Evolutionary conservation across 306 rosid species (phyloP).

Genomic region (Purshia tridentata): DNA sequence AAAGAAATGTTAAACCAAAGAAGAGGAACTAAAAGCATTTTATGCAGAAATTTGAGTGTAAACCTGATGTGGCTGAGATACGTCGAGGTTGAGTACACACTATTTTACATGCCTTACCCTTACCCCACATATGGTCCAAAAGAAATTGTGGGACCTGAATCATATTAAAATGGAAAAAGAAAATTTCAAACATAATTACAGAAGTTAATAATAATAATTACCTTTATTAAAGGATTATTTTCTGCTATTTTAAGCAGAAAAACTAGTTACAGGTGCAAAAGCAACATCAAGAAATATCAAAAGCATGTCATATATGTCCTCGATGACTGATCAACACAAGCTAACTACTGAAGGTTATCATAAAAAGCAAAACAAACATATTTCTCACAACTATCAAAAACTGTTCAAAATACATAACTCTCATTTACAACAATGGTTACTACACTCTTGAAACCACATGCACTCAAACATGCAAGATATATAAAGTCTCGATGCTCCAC

Average conservation of each 20-base stretch:
- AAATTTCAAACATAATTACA: background rate
- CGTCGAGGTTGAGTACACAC: constrained; percentile 98
- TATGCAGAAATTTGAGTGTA: constrained; percentile 22
- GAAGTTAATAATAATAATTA: background rate
- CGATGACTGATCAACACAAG: background rate
- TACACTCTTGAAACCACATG: background rate
- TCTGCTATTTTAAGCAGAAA: background rate
- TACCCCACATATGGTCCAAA: constrained; percentile 85
- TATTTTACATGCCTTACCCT: constrained; percentile 77
- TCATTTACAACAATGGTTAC: background rate
- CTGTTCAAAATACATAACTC: background rate
- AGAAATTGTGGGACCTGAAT: constrained; percentile 90
- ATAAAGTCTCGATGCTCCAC: background rate
- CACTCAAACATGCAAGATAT: background rate
- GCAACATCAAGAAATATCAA: constrained; percentile 1
- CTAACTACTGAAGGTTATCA: background rate
- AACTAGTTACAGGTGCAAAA: background rate
- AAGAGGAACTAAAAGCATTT: background rate
- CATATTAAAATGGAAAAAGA: constrained; percentile 27
- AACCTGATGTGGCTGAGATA: constrained; percentile 90
- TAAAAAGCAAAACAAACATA: background rate
- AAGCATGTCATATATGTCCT: background rate
- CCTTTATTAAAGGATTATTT: background rate
- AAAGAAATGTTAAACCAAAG: background rate
- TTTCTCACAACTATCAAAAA: background rate